phyloP scores from a whole-genome alignment of 495 filamentous ascomycete species.

The Xylaria scruposa region DNA sequence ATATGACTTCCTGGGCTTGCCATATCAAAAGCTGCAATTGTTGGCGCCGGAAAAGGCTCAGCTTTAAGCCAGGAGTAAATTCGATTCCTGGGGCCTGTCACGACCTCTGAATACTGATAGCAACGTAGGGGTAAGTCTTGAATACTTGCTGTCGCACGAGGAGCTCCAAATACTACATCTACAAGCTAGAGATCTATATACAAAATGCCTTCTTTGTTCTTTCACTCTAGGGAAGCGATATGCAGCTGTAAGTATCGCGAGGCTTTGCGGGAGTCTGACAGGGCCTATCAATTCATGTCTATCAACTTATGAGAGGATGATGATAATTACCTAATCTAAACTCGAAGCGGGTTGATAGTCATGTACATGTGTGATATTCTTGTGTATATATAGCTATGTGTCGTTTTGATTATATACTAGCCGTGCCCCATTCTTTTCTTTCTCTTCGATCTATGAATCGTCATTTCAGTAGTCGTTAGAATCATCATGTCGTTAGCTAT shows the following conservation, averaged over 20 bases:
- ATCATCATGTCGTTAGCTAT: constrained; percentile 24
- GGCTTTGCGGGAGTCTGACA: too few relatives aligned
- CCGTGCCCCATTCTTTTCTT: background rate
- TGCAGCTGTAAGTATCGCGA: too few relatives aligned
- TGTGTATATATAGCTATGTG: background rate
- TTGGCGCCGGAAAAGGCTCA: constrained; percentile 13
- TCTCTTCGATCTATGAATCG: constrained; percentile 5
- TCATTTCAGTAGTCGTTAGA: constrained; percentile 17
- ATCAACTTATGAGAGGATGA: background rate
- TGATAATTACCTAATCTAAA: background rate
- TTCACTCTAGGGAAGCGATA: too few relatives aligned
- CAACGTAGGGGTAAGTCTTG: too few relatives aligned
- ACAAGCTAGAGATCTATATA: too few relatives aligned
- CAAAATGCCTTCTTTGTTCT: too few relatives aligned
- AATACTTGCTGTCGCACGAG: too few relatives aligned
- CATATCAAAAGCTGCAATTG: constrained; percentile 36
- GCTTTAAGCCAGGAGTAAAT: background rate
- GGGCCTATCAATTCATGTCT: background rate
- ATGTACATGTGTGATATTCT: background rate
- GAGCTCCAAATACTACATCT: too few relatives aligned
- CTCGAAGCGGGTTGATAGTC: background rate
- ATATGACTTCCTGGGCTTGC: constrained; percentile 49
- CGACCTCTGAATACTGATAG: too few relatives aligned
- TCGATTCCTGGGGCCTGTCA: background rate
- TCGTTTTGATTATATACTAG: constrained; percentile 17